Evolutionary conservation across 2,329 filamentous ascomycete genomes (phyloP).

Genomic region (Botrytis fragariae): DNA sequence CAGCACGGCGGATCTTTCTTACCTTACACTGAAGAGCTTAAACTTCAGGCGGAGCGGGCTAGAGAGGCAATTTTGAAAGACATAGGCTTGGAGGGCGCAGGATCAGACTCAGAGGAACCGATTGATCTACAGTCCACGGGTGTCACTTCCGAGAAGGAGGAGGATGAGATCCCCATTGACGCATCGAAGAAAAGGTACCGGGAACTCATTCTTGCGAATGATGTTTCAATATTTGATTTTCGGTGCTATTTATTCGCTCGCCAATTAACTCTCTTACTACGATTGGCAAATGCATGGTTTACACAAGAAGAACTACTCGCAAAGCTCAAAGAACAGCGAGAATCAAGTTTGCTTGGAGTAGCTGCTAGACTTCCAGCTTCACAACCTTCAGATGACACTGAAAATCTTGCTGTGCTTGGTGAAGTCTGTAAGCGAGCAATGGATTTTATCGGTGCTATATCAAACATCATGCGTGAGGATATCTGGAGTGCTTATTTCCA

Average conservation of each 20-base stretch:
- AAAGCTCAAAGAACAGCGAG: constrained; percentile 61
- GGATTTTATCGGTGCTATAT: constrained; percentile 78
- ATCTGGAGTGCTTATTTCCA: constrained; percentile 58
- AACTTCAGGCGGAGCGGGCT: constrained; percentile 54
- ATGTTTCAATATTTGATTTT: constrained; percentile 96
- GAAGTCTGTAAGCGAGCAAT: constrained; percentile 82
- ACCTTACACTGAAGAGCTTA: constrained; percentile 70
- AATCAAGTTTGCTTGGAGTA: constrained; percentile 56
- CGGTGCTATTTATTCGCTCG: constrained; percentile 89
- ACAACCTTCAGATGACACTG: constrained; percentile 56
- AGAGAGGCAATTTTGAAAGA: constrained; percentile 44
- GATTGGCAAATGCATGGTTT: constrained; percentile 73
- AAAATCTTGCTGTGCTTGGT: constrained; percentile 76
- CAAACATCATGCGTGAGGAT: constrained; percentile 76
- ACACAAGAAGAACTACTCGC: constrained; percentile 60
- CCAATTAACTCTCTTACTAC: constrained; percentile 77
- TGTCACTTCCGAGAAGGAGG: constrained; percentile 39
- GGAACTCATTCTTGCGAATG: constrained; percentile 87
- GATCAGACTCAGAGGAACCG: constrained; percentile 41
- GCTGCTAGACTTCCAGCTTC: constrained; percentile 51
- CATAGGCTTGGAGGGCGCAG: constrained; percentile 41
- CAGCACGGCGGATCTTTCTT: constrained; percentile 72
- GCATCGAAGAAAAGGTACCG: constrained; percentile 77
- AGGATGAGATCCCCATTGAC: constrained; percentile 59
- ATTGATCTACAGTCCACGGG: constrained; percentile 52